Evolutionary conservation across 2,329 filamentous ascomycete genomes (phyloP), one percentile per base, ranked within the genome.

Genomic region (Shiraia bambusicola): DNA sequence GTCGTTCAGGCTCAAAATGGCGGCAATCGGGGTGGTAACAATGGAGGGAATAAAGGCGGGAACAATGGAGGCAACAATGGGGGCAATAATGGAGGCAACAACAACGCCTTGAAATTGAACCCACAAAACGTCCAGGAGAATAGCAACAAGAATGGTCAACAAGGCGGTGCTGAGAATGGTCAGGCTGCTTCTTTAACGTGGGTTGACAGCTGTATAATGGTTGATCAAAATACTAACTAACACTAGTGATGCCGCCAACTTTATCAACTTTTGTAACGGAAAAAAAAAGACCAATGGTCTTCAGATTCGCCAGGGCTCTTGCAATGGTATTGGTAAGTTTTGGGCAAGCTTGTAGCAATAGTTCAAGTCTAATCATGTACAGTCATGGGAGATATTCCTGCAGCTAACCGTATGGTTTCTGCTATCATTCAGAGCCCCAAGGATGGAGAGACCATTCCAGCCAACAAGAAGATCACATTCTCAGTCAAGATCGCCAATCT

Each of bases 221-320:
- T 13, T 26, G 3, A 4, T 25, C 6, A 19, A 2, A 13, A 22
- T 37, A 28, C 47, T 56, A 26, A 56, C 24, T 16, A 13, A 4
- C 24, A 25, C 10, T 34, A 77, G 73, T 28, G 74, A 78, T 45
- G 36, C 63, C 14, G 71, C 72, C 59, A 81, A 81, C 67, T 81
- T 81, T 63, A 81, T 81, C 72, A 81, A 81, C 68, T 77, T 81
- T 64, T 82, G 79, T 57, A 58, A 67, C 5, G 77, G 76, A 46
- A 73, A 77, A 59, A 74, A 70, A 3, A 55, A 77, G 41, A 82
- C 79, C 47, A 80, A 82, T 49, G 79, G 79, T 47, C 65, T 69
- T 5, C 78, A 81, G 50, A 62, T 71, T 47, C 63, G 67, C 28
- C 57, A 47, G 1, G 77, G 77, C 8, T 80, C 78, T 31, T 82